Base-by-base conservation (phyloP, 768 basidiomycete species). In the Trametes maxima region DNA sequence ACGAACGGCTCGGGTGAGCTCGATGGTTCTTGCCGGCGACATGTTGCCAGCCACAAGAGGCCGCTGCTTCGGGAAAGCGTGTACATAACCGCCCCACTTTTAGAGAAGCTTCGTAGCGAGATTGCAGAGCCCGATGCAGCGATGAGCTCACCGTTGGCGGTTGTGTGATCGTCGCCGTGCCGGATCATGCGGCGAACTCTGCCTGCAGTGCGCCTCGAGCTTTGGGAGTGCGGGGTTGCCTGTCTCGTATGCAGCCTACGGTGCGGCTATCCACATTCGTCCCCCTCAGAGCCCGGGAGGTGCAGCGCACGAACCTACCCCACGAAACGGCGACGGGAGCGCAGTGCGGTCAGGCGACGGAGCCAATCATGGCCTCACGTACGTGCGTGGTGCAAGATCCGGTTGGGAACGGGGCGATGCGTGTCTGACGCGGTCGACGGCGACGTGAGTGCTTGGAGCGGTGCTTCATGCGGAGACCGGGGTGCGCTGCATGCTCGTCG, bases 131-230 rank as follows among this genome's bases (percentile, higher is more conserved):
- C 48, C 57, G 57, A 58, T 58, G 48, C 21, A 33, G 39, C 40
- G 40, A 58, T 58, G 57, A 58, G 57, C 57, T 50, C 57, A 58
- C 57, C 40, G 56, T 37, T 42, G 45, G 47, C 46, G 55, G 36
- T 19, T 39, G 22, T n/a, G 43, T n/a, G 52, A 54, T 54, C 52
- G 52, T 43, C 52, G 42, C 36, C 17, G 52, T 28, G 11, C 24
- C 36, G 13, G 17, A 50, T 35, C n/a, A 22, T n/a, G 5, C 48
- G 17, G 46, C 28, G 22, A 21, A 14, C 47, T 48, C 47, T 12
- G 10, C 25, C 24, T 43, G 52, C 52, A 25, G 3, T 11, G 7
- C n/a, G 46, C 46, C 44, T 42, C 14, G 13, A 17, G 44, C 19
- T n/a, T 3, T 45, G 17, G 4, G n/a, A 24, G 47, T 49, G 14